These are phyloP conservation scores for Lepidopterella palustris DNA, from an alignment of 495 filamentous ascomycete species.

Conservation along the genomic window DNA sequence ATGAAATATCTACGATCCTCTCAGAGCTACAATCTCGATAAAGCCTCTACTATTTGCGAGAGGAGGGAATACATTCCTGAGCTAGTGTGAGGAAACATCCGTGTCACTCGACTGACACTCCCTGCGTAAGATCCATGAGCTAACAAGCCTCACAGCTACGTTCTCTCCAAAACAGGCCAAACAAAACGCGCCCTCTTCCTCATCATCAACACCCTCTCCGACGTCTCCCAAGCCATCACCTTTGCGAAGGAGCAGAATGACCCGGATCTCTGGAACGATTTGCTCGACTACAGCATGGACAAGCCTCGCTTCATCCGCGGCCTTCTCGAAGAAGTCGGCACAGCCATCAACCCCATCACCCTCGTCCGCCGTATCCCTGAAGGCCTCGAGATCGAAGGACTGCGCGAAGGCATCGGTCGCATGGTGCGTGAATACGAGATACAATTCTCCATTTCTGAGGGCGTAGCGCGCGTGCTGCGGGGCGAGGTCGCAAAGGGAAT, in stretches of 20 bases:
- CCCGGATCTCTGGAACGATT: conserved; percentile 85
- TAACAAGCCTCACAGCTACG: conserved; percentile 43
- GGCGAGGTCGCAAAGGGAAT: conserved; percentile 82
- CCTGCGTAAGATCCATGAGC: not conserved
- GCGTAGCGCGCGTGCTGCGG: conserved; percentile 77
- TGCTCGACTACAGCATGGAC: conserved; percentile 93
- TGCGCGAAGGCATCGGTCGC: conserved; percentile 73
- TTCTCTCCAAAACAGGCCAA: conserved; percentile 89
- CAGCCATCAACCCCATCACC: conserved; percentile 80
- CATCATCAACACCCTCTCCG: conserved; percentile 80
- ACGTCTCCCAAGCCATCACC: conserved; percentile 84
- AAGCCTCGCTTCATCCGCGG: conserved; percentile 91
- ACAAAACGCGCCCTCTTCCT: conserved; percentile 82
- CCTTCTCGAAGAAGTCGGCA: conserved; percentile 87
- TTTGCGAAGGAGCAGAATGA: conserved; percentile 93
- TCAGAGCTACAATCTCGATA: conserved; percentile 74
- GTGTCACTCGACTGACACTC: not conserved
- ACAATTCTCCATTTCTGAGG: conserved; percentile 81
- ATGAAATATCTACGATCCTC: conserved; percentile 83
- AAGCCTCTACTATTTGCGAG: conserved; percentile 76
- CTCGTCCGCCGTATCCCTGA: conserved; percentile 86
- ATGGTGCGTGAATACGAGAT: conserved; percentile 92
- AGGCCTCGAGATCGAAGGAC: conserved; percentile 81
- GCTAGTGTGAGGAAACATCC: conserved; percentile 58
- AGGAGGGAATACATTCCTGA: conserved; percentile 71